These are phyloP conservation scores for Thozetella sp. DNA, from an alignment of 495 filamentous ascomycete genomes.

Conservation along the genomic window DNA sequence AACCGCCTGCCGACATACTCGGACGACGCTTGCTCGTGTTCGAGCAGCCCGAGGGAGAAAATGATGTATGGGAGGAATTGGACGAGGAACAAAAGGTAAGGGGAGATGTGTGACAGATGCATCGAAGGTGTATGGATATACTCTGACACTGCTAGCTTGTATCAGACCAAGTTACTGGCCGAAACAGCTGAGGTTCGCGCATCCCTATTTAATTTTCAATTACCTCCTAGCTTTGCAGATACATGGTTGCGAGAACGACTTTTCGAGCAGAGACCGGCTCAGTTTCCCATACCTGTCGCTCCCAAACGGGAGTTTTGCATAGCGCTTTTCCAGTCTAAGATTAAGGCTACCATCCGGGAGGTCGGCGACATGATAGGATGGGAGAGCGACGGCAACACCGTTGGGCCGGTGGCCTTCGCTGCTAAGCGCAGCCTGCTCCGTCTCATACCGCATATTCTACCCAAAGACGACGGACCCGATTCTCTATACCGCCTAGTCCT, in stretches of 20 bases:
- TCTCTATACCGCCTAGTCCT: constrained; percentile 33
- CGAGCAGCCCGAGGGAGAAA: constrained; percentile 26
- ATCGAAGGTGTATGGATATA: too few relatives aligned
- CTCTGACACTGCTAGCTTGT: too few relatives aligned
- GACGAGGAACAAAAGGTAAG: constrained; percentile 21
- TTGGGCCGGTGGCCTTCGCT: constrained; percentile 28
- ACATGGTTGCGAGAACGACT: constrained; percentile 26
- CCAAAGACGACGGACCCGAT: constrained; percentile 9
- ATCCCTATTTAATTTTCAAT: constrained; percentile 30
- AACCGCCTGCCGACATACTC: constrained; percentile 22
- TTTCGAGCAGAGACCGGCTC: constrained; percentile 28
- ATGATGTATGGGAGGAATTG: constrained; percentile 23
- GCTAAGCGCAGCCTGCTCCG: constrained; percentile 32
- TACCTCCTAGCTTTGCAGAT: constrained; percentile 16
- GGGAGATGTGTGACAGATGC: too few relatives aligned
- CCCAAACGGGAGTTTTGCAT: constrained; percentile 37
- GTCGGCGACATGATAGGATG: constrained; percentile 37
- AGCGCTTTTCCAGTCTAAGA: constrained; percentile 30
- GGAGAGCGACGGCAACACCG: constrained; percentile 28
- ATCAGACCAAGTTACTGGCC: too few relatives aligned
- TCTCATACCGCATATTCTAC: constrained; percentile 29
- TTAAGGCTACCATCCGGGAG: constrained; percentile 33
- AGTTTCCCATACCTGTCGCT: constrained; percentile 29
- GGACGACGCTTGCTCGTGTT: constrained; percentile 32
- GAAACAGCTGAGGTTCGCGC: constrained; percentile 28